Conservation (phyloP, 257 asterid species). For the Fraxinus cuspidata region DNA sequence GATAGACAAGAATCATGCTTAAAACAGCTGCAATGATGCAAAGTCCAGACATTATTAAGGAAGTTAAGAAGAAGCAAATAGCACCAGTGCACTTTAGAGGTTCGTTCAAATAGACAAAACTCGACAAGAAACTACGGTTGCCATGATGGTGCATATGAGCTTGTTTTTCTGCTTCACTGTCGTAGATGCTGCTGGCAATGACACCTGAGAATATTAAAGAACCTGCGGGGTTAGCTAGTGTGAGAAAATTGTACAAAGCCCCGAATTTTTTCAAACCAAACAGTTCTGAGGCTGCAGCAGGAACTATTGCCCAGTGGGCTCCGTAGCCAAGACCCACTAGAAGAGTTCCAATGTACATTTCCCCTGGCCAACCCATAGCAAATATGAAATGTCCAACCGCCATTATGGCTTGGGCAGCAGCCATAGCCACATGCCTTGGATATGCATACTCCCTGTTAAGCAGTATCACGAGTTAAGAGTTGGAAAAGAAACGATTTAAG, state of each 20-base stretch:
- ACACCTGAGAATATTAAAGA: conserved; percentile 53
- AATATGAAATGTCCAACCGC: conserved; percentile 52
- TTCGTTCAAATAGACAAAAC: conserved; percentile 30
- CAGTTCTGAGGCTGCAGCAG: conserved; percentile 60
- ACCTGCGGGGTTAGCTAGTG: conserved; percentile 55
- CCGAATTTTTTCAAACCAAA: conserved; percentile 58
- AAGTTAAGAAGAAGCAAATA: conserved; percentile 51
- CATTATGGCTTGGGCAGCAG: conserved; percentile 49
- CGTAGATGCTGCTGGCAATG: conserved; percentile 52
- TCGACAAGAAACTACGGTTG: conserved; percentile 23
- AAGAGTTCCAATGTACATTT: conserved; percentile 50
- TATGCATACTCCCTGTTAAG: conserved; percentile 52
- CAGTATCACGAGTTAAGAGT: neutral
- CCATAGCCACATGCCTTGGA: conserved; percentile 51
- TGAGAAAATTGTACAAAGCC: conserved; percentile 53
- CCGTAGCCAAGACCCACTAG: conserved; percentile 58
- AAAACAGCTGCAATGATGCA: conserved; percentile 41
- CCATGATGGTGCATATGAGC: conserved; percentile 29
- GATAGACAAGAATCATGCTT: conserved; percentile 50
- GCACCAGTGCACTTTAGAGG: conserved; percentile 46
- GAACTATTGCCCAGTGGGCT: conserved; percentile 64
- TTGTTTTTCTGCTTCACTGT: conserved; percentile 54
- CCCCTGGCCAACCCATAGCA: conserved; percentile 61
- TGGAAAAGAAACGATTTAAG: neutral
- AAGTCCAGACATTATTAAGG: conserved; percentile 44